Base-by-base conservation (phyloP, 495 filamentous ascomycete species). In the Lichina pygmaea region DNA sequence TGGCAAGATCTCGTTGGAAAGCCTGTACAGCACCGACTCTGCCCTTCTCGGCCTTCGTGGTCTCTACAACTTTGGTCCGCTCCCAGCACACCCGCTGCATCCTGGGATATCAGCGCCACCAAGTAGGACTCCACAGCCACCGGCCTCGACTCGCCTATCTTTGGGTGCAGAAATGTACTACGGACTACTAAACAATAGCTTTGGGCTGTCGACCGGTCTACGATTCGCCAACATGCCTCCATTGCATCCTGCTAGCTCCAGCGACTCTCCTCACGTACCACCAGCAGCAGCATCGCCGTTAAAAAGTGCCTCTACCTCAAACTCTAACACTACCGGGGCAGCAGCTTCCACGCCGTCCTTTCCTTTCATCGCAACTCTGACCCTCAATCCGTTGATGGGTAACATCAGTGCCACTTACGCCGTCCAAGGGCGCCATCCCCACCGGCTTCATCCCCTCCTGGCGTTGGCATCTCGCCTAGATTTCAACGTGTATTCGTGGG, bases 401-500 rank as follows among this genome's bases (percentile, higher is more conserved):
- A 91, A 78, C 48, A 63, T 95, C 44, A 84, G 78, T 40, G 77
- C 81, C 31, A 91, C 77, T 6, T 97, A 95, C 53, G 81, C 89
- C 11, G 76, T 93, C 10, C 74, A 79, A 51, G 89, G 86, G 6
- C 78, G 79, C 16, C 72, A 68, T 10, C 72, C 83, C 13, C 36
- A 39, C 10, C 13, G 11, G 36, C 36, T 39, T 39, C 36, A 39
- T 39, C 36, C 10, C 13, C 36, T 39, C 48, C 70, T 89, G 44
- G 75, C 83, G 0, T 71, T 97, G 42, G 86, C 84, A 48, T 84
- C 82, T 33, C 72, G 77, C 38, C 86, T 95, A 62, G 83, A 89
- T 50, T 97, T 95, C 58, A 97, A 97, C 55, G 83, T 93, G 44
- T 94, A 93, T 62, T 91, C 81, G 53, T 97, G 93, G 62, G 89